These are phyloP conservation scores for Neurospora sp. DNA, from an alignment of 495 filamentous ascomycete genomes.

Conservation along the genomic window DNA sequence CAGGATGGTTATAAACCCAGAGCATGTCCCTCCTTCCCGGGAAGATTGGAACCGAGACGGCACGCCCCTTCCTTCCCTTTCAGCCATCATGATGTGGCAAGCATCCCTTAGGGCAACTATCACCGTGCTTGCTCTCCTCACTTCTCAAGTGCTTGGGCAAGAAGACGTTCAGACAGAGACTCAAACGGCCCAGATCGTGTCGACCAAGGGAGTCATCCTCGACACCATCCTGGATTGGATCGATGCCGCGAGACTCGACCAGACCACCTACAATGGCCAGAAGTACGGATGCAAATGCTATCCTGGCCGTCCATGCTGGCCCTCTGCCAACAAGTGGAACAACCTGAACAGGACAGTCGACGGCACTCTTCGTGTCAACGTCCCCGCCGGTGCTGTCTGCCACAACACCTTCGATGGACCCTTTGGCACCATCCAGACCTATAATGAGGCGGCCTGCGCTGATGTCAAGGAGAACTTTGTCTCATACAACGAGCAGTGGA, in stretches of 20 bases:
- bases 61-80: neutral
- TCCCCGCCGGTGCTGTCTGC: conserved; percentile 20
- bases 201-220: conserved; percentile 1
- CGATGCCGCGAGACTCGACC: conserved; percentile 2
- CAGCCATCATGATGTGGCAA: neutral
- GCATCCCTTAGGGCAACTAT: neutral
- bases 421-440: conserved; percentile 18
- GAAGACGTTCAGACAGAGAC: neutral
- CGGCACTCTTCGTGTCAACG: conserved; percentile 15
- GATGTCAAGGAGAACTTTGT: conserved; percentile 15
- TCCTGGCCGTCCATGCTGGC: conserved; percentile 27
- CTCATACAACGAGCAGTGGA: conserved; percentile 18
- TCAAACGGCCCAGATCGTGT: neutral
- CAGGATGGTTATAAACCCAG: neutral
- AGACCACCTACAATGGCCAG: conserved; percentile 7
- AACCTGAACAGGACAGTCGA: conserved; percentile 20
- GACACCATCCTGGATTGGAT: conserved; percentile 13
- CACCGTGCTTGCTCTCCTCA: neutral
- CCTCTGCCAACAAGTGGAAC: conserved; percentile 15
- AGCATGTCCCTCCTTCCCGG: neutral
- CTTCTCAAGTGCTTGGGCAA: neutral
- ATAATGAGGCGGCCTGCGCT: conserved; percentile 18
- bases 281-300: conserved; percentile 27
- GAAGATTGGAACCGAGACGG: neutral
- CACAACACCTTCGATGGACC: conserved; percentile 17